Percentiles rank a stretch among this genome's conserved stretches.
Evolutionary conservation across 768 basidiomycete species (phyloP).

Genomic region (Artomyces pyxidatus): DNA sequence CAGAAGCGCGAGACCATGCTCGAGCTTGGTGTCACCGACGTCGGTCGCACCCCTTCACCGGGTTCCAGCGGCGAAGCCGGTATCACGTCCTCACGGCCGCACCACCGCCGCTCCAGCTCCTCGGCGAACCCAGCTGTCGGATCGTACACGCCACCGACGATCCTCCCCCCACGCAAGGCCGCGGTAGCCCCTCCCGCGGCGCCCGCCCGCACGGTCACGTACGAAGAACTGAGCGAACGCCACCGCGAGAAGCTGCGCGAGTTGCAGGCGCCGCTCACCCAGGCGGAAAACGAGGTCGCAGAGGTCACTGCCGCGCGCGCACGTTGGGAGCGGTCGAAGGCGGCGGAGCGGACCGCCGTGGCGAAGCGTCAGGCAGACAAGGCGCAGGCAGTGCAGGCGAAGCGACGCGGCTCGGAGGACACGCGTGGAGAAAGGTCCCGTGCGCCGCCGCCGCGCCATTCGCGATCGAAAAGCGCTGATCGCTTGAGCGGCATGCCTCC

Average conservation of each 20-base stretch:
- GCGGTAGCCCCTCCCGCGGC: constrained; percentile 40
- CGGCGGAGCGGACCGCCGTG: constrained; percentile 68
- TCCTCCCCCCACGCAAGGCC: constrained; percentile 37
- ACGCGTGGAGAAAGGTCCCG: no score
- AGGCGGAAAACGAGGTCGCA: constrained; percentile 69
- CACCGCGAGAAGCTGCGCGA: constrained; percentile 79
- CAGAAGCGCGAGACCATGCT: constrained; percentile 66
- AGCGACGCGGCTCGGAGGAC: constrained; percentile 3
- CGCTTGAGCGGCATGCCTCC: constrained; percentile 38
- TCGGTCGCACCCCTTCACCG: constrained; percentile 1
- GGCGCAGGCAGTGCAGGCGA: constrained; percentile 36
- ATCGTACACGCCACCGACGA: constrained; percentile 31
- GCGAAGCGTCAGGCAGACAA: constrained; percentile 62
- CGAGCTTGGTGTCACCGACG: constrained; percentile 24
- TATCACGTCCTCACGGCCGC: background rate
- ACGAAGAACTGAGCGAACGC: constrained; percentile 80
- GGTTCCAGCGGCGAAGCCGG: background rate
- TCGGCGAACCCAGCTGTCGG: background rate
- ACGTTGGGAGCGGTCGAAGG: constrained; percentile 77
- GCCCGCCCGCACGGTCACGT: constrained; percentile 58
- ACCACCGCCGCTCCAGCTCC: constrained; percentile 11
- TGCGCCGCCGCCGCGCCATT: constrained; percentile 29
- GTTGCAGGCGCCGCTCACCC: constrained; percentile 79
- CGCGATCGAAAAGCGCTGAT: constrained; percentile 55
- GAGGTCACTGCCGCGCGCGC: constrained; percentile 66